Evolutionary conservation across 2,329 filamentous ascomycete species (phyloP).

Genomic region (Penicillium sp.): DNA sequence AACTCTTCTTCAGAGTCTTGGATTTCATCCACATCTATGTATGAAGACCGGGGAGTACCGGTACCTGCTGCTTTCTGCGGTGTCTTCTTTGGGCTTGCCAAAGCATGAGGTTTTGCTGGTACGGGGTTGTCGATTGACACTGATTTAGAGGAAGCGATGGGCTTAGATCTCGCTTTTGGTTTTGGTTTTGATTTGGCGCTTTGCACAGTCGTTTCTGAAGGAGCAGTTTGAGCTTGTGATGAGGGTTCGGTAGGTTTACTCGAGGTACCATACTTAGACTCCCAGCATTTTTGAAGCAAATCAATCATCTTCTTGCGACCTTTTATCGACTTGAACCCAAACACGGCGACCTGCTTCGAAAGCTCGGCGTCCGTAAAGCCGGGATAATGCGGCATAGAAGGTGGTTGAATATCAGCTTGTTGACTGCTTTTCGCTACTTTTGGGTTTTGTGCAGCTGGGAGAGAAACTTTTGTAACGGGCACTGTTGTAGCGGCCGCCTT

Average conservation of each 20-base stretch:
- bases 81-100: background rate
- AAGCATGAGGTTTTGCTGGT: background rate
- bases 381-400: conserved; percentile 58
- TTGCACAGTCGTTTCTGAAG: background rate
- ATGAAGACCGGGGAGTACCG: conserved; percentile 13
- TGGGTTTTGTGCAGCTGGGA: background rate
- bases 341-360: conserved; percentile 61
- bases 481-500: too few relatives aligned
- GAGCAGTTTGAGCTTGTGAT: conserved; percentile 8
- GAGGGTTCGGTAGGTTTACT: conserved; percentile 22
- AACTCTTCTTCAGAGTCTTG: conserved; percentile 40
- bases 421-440: background rate
- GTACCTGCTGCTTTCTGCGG: background rate
- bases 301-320: conserved; percentile 68
- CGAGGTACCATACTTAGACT: conserved; percentile 51
- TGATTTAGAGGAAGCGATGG: conserved; percentile 1
- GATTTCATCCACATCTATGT: conserved; percentile 37
- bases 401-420: conserved; percentile 1
- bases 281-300: conserved; percentile 70
- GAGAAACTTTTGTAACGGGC: background rate
- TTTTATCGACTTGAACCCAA: conserved; percentile 73
- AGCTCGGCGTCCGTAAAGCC: conserved; percentile 64
- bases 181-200: conserved; percentile 8
- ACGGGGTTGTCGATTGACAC: background rate
- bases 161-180: conserved; percentile 4